Conservation (phyloP, 441 rosid species). For the Hura crepitans region DNA sequence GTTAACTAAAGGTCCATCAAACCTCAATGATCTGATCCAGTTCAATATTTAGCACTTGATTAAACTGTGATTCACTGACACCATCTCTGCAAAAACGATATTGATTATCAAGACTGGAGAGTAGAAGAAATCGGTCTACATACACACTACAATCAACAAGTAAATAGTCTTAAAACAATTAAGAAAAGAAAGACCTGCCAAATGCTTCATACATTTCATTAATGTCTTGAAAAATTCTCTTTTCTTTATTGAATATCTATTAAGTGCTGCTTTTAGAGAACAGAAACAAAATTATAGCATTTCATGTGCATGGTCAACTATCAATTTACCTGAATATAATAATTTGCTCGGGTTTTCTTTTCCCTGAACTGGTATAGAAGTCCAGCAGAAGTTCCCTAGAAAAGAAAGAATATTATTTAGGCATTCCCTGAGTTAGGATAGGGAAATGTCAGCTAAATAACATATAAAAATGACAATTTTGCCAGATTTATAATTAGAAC, state of each 20-base stretch:
- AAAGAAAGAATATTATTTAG: slow-evolving; percentile 8
- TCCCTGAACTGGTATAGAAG: slow-evolving; percentile 63
- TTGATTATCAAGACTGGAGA: neutral
- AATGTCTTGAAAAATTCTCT: neutral
- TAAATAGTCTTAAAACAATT: neutral
- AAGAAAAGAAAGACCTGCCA: neutral
- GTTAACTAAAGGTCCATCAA: slow-evolving; percentile 1
- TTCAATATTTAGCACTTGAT: slow-evolving; percentile 73
- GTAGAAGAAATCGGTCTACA: neutral
- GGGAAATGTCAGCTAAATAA: neutral
- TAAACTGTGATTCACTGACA: slow-evolving; percentile 87
- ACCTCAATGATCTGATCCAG: slow-evolving; percentile 84
- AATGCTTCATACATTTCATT: neutral
- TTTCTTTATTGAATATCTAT: too few species aligned
- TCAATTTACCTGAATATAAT: slow-evolving; percentile 62
- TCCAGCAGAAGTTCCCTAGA: slow-evolving; percentile 67
- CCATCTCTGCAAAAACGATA: slow-evolving; percentile 56
- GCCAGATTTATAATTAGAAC: too few species aligned
- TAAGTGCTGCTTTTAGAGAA: too few species aligned
- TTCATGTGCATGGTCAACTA: neutral
- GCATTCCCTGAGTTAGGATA: neutral
- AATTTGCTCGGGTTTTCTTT: slow-evolving; percentile 75
- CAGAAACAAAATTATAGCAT: too few species aligned
- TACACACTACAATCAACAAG: neutral
- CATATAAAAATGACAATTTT: neutral